A percentile compares a stretch with the other conserved stretches of the same genome.
Conservation (phyloP, 1,139 yeast genomes). For the Debaryomycetaceae sp. region DNA sequence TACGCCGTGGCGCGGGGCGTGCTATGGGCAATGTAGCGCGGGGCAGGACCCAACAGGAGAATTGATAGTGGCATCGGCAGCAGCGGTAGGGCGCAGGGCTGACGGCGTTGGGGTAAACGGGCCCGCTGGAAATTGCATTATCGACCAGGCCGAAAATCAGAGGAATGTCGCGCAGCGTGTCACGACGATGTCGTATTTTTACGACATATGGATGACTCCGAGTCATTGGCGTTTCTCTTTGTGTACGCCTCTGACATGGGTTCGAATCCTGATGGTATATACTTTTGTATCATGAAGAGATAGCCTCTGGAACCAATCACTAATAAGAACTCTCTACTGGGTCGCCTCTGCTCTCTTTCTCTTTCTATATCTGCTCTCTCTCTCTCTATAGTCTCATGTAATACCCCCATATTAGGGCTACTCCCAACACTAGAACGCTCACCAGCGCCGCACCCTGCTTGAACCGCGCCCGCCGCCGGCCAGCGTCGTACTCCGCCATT, state of each 20-base stretch:
- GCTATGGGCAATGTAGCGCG: not conserved
- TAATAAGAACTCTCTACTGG: not conserved
- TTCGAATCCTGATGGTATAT: too few species aligned
- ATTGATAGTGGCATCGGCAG: not conserved
- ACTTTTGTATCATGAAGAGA: too few species aligned
- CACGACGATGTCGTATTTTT: too few species aligned
- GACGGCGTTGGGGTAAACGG: too few species aligned
- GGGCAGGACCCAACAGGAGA: not conserved
- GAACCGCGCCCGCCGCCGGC: conserved; percentile 16
- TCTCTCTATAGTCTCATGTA: not conserved
- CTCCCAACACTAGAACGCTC: conserved; percentile 1
- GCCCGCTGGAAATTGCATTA: too few species aligned
- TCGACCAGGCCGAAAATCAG: too few species aligned
- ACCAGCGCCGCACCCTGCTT: conserved; percentile 3
- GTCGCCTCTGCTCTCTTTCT: not conserved
- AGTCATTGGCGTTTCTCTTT: too few species aligned
- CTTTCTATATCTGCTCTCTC: not conserved
- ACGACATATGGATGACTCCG: too few species aligned
- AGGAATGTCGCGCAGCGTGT: too few species aligned
- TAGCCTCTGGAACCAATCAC: too few species aligned
- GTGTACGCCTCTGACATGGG: too few species aligned
- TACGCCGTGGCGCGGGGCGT: not conserved
- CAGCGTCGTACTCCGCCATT: conserved; percentile 17
- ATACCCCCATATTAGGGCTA: not conserved
- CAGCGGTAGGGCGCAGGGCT: too few species aligned